Percentiles rank a stretch among this genome's conserved stretches.
These are phyloP conservation scores for Pseudomassariella vexata DNA, from an alignment of 2,329 filamentous ascomycete species.

Conservation along the genomic window DNA sequence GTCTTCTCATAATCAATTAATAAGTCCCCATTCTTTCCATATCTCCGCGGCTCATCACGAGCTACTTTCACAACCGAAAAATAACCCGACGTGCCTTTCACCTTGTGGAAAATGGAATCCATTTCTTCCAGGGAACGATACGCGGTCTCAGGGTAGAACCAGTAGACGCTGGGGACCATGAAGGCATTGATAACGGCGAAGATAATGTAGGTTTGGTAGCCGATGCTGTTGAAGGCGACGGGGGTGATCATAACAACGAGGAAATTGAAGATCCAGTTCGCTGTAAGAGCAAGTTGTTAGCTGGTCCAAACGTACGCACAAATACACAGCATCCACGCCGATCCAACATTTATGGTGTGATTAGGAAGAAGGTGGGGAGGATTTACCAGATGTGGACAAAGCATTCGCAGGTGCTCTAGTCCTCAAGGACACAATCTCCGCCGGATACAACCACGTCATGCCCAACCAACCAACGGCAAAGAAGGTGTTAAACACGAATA, in stretches of 20 bases:
- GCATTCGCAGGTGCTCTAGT: conserved; percentile 54
- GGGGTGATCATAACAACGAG: conserved; percentile 60
- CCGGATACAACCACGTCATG: conserved; percentile 54
- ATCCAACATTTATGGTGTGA: too few species aligned
- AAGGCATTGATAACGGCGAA: conserved; percentile 61
- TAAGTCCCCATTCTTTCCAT: conserved; percentile 54
- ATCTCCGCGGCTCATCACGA: conserved; percentile 44
- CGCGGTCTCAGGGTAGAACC: conserved; percentile 61
- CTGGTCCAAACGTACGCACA: too few species aligned
- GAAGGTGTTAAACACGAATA: conserved; percentile 49
- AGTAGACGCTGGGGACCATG: conserved; percentile 52
- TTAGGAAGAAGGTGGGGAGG: too few species aligned
- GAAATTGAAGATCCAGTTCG: conserved; percentile 61
- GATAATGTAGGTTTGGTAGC: conserved; percentile 57
- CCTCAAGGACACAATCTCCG: conserved; percentile 47
- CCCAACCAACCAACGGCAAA: conserved; percentile 48
- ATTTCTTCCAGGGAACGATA: conserved; percentile 62
- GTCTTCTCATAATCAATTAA: conserved; percentile 40
- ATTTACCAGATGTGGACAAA: conserved; percentile 32
- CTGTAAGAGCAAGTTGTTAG: conserved; percentile 36
- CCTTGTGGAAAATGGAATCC: conserved; percentile 58
- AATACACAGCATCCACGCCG: conserved; percentile 12
- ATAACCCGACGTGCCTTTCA: conserved; percentile 33
- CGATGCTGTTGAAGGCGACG: conserved; percentile 50
- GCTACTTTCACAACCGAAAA: conserved; percentile 36